Conservation (phyloP, 441 rosid species). For the Erodium texanum region DNA sequence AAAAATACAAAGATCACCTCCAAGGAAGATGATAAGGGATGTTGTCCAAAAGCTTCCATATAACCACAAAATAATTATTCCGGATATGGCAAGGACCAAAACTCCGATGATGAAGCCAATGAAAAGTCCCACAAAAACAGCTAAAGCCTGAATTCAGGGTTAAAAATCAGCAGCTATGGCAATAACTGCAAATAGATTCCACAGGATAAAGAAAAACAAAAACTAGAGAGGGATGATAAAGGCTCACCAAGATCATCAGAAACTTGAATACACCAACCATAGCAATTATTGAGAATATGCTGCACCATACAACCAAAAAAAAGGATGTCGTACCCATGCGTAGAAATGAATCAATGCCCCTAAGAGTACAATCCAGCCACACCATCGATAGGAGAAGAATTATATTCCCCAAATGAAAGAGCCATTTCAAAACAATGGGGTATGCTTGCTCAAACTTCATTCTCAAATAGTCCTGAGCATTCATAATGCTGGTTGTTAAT, state of each 20-base stretch:
- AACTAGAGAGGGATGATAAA: slow-evolving; percentile 6
- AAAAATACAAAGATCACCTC: slow-evolving; percentile 39
- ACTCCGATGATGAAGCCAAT: slow-evolving; percentile 60
- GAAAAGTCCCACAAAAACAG: slow-evolving; percentile 51
- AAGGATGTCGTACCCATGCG: slow-evolving; percentile 81
- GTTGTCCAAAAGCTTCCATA: slow-evolving; percentile 96
- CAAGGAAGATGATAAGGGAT: slow-evolving; percentile 44
- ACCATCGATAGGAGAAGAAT: slow-evolving; percentile 61
- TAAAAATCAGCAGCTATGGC: slow-evolving; percentile 11
- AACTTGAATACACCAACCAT: slow-evolving; percentile 68
- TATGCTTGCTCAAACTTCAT: slow-evolving; percentile 42
- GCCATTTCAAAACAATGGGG: slow-evolving; percentile 61
- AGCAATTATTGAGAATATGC: slow-evolving; percentile 64
- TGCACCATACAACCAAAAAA: slow-evolving; percentile 81
- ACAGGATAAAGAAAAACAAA: not conserved
- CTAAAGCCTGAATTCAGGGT: slow-evolving; percentile 38
- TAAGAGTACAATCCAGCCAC: slow-evolving; percentile 82
- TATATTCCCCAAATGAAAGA: slow-evolving; percentile 55
- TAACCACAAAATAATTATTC: slow-evolving; percentile 61
- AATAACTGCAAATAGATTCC: not conserved
- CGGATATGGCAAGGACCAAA: slow-evolving; percentile 50
- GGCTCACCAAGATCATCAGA: slow-evolving; percentile 55
- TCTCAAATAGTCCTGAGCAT: slow-evolving; percentile 38
- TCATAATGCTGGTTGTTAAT: slow-evolving; percentile 28
- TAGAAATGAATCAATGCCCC: slow-evolving; percentile 80